A percentile compares a stretch with the other conserved stretches of the same genome.
Conservation (phyloP, 2,329 filamentous ascomycete species). For the Sarocladiaceae sp. region DNA sequence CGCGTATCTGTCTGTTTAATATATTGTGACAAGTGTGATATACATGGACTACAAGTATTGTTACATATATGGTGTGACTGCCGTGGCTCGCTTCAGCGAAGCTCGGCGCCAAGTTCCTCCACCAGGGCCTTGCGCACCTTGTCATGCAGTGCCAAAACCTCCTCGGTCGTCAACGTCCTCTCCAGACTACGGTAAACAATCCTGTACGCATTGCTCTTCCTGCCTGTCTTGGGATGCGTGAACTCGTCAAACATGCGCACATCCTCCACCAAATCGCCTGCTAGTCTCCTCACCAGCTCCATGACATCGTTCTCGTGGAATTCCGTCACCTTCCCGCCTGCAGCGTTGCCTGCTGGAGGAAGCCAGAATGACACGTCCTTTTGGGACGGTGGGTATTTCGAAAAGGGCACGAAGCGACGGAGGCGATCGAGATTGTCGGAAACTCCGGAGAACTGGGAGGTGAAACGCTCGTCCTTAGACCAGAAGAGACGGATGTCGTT, state of each 20-base stretch:
- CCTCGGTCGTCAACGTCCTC: slow-evolving; percentile 78
- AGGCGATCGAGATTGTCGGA: slow-evolving; percentile 45
- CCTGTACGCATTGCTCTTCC: slow-evolving; percentile 84
- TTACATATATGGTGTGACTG: background rate
- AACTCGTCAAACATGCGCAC: slow-evolving; percentile 84
- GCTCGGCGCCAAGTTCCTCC: slow-evolving; percentile 69
- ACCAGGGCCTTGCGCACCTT: slow-evolving; percentile 62
- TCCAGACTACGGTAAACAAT: slow-evolving; percentile 93
- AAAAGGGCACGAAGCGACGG: slow-evolving; percentile 77
- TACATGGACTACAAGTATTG: slow-evolving; percentile 12
- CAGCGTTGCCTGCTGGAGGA: slow-evolving; percentile 31
- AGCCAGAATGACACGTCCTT: slow-evolving; percentile 97
- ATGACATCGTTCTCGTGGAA: slow-evolving; percentile 97
- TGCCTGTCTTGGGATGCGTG: slow-evolving; percentile 76
- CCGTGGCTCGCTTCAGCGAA: slow-evolving; percentile 21
- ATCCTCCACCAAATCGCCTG: slow-evolving; percentile 82
- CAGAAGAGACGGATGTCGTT: slow-evolving; percentile 97
- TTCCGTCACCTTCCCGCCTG: slow-evolving; percentile 39
- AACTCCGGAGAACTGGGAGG: slow-evolving; percentile 74
- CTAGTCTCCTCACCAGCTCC: slow-evolving; percentile 84
- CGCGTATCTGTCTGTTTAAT: no score
- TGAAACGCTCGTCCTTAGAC: slow-evolving; percentile 79
- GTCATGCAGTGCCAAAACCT: slow-evolving; percentile 74
- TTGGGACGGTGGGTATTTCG: slow-evolving; percentile 82
- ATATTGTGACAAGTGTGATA: no score